Evolutionary conservation across 345 rosid genomes (phyloP).

Genomic region (Crucihimalaya himalaica): DNA sequence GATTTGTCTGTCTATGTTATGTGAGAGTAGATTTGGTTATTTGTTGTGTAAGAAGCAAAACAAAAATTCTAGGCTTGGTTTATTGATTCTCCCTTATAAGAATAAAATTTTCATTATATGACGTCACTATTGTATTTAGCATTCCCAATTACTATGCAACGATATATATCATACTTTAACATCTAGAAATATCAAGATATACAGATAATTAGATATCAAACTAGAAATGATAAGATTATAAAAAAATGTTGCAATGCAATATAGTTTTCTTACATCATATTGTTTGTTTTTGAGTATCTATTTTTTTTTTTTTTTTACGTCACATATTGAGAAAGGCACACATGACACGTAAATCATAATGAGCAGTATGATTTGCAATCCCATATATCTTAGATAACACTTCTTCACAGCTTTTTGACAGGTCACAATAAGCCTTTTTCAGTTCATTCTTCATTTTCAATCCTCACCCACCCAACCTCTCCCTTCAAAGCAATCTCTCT

Average conservation of each 20-base stretch:
- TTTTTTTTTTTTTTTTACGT: background rate
- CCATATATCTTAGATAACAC: slow-evolving; percentile 33
- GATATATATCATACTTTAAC: background rate
- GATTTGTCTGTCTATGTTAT: background rate
- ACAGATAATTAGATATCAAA: background rate
- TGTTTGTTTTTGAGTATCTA: background rate
- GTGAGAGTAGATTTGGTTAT: background rate
- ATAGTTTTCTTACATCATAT: background rate
- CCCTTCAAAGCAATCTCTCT: slow-evolving; percentile 41
- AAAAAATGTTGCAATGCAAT: background rate
- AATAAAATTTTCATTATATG: background rate
- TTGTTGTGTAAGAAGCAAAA: background rate
- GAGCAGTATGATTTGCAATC: slow-evolving; percentile 33
- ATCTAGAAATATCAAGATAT: background rate
- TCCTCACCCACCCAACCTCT: slow-evolving; percentile 37
- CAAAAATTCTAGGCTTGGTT: background rate
- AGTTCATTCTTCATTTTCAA: slow-evolving; percentile 35
- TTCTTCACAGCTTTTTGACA: slow-evolving; percentile 39
- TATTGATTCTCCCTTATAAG: background rate
- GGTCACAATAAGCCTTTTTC: background rate
- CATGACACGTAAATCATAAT: slow-evolving; percentile 31
- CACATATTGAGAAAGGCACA: slow-evolving; percentile 4
- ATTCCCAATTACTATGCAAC: background rate
- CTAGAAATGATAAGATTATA: background rate
- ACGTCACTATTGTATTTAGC: background rate